phyloP scores from a whole-genome alignment of 495 filamentous ascomycete species.

The Neurospora sp. region DNA sequence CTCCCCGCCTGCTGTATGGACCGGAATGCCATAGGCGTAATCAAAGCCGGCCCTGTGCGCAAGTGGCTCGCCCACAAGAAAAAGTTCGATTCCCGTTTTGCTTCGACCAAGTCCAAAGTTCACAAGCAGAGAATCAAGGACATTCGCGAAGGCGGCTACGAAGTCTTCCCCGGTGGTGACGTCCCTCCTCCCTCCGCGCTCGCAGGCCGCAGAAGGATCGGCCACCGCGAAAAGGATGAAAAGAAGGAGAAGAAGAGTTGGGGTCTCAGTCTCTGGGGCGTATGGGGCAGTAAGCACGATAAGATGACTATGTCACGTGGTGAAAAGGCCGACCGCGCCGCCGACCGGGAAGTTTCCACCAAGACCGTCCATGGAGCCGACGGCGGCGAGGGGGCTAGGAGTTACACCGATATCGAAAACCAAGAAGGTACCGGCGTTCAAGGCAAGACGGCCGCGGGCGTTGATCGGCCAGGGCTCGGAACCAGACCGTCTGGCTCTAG shows the following conservation, averaged over 20 bases:
- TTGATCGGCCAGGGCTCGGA: background rate
- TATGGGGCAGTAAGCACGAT: slow-evolving; percentile 83
- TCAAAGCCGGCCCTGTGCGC: slow-evolving; percentile 67
- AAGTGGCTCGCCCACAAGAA: slow-evolving; percentile 71
- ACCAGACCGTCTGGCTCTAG: slow-evolving; percentile 13
- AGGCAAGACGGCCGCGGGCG: background rate
- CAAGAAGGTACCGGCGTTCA: slow-evolving; percentile 11
- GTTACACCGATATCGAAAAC: slow-evolving; percentile 23
- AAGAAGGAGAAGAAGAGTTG: slow-evolving; percentile 51
- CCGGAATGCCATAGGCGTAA: slow-evolving; percentile 55
- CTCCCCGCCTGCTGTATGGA: slow-evolving; percentile 53
- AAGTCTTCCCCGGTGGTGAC: slow-evolving; percentile 58
- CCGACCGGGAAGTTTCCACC: slow-evolving; percentile 5
- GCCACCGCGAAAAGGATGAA: slow-evolving; percentile 31
- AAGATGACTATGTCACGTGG: slow-evolving; percentile 49
- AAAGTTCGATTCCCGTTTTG: slow-evolving; percentile 61
- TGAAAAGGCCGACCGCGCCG: slow-evolving; percentile 8
- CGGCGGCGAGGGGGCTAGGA: slow-evolving; percentile 30
- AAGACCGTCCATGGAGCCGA: slow-evolving; percentile 9
- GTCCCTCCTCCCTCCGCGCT: slow-evolving; percentile 73
- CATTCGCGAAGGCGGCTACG: slow-evolving; percentile 50
- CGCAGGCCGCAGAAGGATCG: slow-evolving; percentile 53
- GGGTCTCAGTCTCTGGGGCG: slow-evolving; percentile 71
- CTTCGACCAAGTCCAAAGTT: slow-evolving; percentile 52
- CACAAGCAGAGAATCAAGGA: slow-evolving; percentile 62